These are phyloP conservation scores for Rhamnella rubrinervis DNA, from an alignment of 331 rosid species.

Conservation along the genomic window DNA sequence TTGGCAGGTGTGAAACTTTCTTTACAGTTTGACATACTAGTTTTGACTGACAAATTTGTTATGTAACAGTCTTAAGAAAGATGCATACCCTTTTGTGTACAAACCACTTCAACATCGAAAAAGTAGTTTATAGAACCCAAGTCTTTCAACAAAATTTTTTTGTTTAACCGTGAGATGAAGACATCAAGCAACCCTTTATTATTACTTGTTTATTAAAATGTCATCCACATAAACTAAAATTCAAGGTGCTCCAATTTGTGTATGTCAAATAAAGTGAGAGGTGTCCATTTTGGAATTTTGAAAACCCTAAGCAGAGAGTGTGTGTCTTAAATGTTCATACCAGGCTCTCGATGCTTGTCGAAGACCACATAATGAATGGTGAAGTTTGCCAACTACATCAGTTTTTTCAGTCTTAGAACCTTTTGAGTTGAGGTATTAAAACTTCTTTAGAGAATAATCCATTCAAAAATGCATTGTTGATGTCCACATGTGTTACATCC, in stretches of 20 bases:
- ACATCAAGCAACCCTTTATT: not conserved
- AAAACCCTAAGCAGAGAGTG: not conserved
- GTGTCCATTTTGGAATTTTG: too few relatives aligned
- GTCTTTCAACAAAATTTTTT: not conserved
- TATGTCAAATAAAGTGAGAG: not conserved
- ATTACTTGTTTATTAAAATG: not conserved
- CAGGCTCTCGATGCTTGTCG: not conserved
- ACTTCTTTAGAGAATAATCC: not conserved
- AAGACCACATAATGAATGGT: not conserved
- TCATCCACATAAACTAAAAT: not conserved
- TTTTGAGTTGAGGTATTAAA: not conserved
- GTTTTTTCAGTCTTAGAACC: not conserved
- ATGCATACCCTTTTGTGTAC: not conserved
- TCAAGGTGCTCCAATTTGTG: not conserved
- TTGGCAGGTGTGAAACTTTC: too few relatives aligned
- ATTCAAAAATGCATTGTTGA: slow-evolving; percentile 15
- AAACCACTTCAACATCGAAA: not conserved
- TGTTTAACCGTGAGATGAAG: too few relatives aligned
- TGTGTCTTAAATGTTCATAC: not conserved
- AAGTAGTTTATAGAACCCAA: not conserved
- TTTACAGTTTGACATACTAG: not conserved
- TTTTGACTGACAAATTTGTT: not conserved
- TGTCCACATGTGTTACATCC: not conserved
- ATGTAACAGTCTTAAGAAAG: not conserved
- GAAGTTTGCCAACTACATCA: not conserved